Conservation (phyloP, 2,329 filamentous ascomycete species). For the Fusarium nurragi region DNA sequence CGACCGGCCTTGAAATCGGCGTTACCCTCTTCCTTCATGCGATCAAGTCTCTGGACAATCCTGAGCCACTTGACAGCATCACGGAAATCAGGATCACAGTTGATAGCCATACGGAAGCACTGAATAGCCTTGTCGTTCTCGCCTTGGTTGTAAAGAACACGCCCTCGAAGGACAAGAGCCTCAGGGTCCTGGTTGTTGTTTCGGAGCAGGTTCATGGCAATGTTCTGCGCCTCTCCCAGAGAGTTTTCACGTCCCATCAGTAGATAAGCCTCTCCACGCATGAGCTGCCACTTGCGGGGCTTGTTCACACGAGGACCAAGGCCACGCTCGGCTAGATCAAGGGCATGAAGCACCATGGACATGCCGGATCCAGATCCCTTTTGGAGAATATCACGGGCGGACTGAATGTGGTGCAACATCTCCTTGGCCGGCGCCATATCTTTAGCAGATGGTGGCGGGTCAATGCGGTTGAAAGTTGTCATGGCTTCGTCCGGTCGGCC, state of each 20-base stretch:
- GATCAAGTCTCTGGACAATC: constrained; percentile 89
- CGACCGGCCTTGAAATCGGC: constrained; percentile 85
- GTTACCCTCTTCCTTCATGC: constrained; percentile 95
- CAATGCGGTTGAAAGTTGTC: constrained; percentile 80
- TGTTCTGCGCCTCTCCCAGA: constrained; percentile 89
- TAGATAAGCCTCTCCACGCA: constrained; percentile 90
- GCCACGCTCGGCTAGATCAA: constrained; percentile 87
- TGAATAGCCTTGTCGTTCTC: constrained; percentile 96
- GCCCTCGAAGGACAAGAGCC: constrained; percentile 87
- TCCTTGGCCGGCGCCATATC: constrained; percentile 84
- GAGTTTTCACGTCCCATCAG: constrained; percentile 93
- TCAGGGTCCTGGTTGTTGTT: constrained; percentile 92
- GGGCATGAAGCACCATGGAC: constrained; percentile 90
- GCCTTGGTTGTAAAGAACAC: constrained; percentile 87
- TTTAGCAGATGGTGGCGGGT: constrained; percentile 82
- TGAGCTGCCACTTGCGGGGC: constrained; percentile 92
- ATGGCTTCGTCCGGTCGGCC: constrained; percentile 89
- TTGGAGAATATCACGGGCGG: constrained; percentile 80
- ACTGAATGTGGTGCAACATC: constrained; percentile 83
- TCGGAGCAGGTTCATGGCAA: constrained; percentile 87
- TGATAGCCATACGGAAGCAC: constrained; percentile 89
- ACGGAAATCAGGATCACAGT: constrained; percentile 90
- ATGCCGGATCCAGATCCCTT: constrained; percentile 80
- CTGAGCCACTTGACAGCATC: constrained; percentile 89
- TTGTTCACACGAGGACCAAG: constrained; percentile 79